phyloP scores from a whole-genome alignment of 495 filamentous ascomycete species.

The Aspergillus kassunensis region DNA sequence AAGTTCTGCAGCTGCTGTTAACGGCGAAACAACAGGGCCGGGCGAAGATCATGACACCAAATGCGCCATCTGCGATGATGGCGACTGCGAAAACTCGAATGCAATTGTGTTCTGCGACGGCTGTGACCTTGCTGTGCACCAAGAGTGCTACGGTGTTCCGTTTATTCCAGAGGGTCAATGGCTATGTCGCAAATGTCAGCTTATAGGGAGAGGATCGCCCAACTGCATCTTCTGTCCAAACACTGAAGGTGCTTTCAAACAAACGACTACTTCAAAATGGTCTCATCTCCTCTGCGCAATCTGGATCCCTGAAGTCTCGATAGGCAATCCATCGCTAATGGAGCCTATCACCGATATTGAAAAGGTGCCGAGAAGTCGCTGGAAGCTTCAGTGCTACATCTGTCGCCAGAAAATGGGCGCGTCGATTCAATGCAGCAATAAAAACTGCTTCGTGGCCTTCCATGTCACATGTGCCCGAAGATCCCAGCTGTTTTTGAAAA shows the following conservation, averaged over 20 bases:
- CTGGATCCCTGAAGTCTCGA: constrained; percentile 95
- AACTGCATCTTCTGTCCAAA: constrained; percentile 99
- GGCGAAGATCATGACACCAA: constrained; percentile 97
- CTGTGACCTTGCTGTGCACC: constrained; percentile 95
- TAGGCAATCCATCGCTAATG: constrained; percentile 97
- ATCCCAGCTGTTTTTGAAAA: constrained; percentile 86
- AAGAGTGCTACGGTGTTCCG: constrained; percentile 98
- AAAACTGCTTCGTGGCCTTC: constrained; percentile 95
- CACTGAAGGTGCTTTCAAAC: constrained; percentile 96
- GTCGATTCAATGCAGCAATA: constrained; percentile 97
- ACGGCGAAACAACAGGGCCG: constrained; percentile 73
- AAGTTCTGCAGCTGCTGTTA: constrained; percentile 87
- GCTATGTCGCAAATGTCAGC: constrained; percentile 94
- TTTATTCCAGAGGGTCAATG: constrained; percentile 99
- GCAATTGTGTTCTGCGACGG: constrained; percentile 99
- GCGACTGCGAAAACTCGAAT: constrained; percentile 99
- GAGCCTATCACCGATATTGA: constrained; percentile 97
- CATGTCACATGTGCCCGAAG: constrained; percentile 94
- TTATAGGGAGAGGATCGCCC: constrained; percentile 86
- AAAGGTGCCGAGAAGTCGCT: constrained; percentile 88
- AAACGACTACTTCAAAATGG: constrained; percentile 93
- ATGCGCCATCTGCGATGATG: constrained; percentile 96
- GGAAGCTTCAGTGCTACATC: constrained; percentile 94
- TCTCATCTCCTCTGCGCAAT: constrained; percentile 94
- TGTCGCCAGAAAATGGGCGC: constrained; percentile 97